These are phyloP conservation scores for Septoria petroselini DNA, from an alignment of 2,329 filamentous ascomycete species.

Conservation along the genomic window DNA sequence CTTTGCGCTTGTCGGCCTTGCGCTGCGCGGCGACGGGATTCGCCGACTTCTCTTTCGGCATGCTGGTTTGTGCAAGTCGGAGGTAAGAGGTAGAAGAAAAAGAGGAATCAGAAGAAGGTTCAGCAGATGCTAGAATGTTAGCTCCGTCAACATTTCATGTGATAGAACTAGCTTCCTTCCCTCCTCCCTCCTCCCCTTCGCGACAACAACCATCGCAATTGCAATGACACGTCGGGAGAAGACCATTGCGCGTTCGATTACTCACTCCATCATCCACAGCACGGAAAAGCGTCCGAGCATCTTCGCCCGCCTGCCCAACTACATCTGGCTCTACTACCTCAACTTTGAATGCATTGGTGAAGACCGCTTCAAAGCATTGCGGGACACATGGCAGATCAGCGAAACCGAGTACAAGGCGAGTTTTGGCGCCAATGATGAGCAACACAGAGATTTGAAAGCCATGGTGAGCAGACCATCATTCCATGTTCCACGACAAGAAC, in stretches of 20 bases:
- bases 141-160: too few relatives aligned
- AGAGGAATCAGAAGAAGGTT: too few relatives aligned
- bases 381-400: conserved; percentile 54
- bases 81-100: too few relatives aligned
- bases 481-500: background rate
- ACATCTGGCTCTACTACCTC: conserved; percentile 33
- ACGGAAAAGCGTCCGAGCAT: conserved; percentile 12
- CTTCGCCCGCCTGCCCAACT: conserved; percentile 17
- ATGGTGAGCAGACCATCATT: conserved; percentile 45
- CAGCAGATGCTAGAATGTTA: too few relatives aligned
- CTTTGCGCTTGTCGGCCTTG: conserved; percentile 56
- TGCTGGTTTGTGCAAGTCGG: conserved; percentile 34
- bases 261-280: conserved; percentile 23
- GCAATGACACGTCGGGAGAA: conserved; percentile 24
- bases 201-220: too few relatives aligned
- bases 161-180: too few relatives aligned
- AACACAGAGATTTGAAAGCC: conserved; percentile 48
- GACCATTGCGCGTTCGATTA: conserved; percentile 24
- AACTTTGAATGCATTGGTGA: conserved; percentile 40
- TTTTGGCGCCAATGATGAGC: conserved; percentile 47
- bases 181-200: too few relatives aligned
- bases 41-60: conserved; percentile 58
- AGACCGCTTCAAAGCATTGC: conserved; percentile 52
- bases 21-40: conserved; percentile 59
- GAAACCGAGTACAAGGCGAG: conserved; percentile 55